A percentile compares a stretch with the other conserved stretches of the same genome.
Evolutionary conservation across 306 rosid species (phyloP).

Genomic region (Canavalia gladiata): DNA sequence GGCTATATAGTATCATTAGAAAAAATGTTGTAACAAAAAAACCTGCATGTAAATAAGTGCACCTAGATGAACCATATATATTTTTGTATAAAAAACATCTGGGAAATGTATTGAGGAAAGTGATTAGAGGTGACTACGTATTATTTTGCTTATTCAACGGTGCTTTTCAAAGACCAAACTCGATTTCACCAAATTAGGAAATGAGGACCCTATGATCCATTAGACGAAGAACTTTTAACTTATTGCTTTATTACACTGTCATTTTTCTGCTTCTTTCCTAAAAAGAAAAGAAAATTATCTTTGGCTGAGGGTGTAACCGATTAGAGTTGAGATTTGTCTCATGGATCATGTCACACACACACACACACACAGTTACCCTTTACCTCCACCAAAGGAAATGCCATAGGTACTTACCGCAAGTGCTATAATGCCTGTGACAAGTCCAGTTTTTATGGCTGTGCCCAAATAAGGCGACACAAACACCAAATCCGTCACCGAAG

Average conservation of each 20-base stretch:
- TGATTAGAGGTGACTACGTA: not conserved
- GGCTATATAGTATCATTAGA: not conserved
- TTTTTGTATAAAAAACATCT: not conserved
- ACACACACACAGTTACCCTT: conserved; percentile 4
- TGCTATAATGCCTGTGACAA: conserved; percentile 74
- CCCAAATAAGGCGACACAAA: conserved; percentile 74
- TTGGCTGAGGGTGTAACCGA: not conserved
- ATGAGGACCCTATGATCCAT: not conserved
- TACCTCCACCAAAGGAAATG: conserved; percentile 18
- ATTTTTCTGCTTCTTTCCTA: not conserved
- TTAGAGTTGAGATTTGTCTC: not conserved
- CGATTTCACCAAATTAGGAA: not conserved
- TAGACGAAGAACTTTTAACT: not conserved
- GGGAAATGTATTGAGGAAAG: not conserved
- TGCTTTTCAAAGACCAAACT: conserved; percentile 21
- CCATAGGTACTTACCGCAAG: conserved; percentile 67
- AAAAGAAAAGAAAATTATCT: not conserved
- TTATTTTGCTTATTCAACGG: not conserved
- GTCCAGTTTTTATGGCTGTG: conserved; percentile 71
- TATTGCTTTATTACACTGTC: not conserved
- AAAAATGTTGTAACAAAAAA: not conserved
- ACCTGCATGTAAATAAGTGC: not conserved
- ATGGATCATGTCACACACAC: not conserved
- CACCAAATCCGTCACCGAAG: conserved; percentile 67
- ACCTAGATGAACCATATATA: not conserved